Percentiles rank a stretch among this genome's conserved stretches.
These are phyloP conservation scores for Bretschneidera sinensis DNA, from an alignment of 345 rosid species.

Conservation along the genomic window DNA sequence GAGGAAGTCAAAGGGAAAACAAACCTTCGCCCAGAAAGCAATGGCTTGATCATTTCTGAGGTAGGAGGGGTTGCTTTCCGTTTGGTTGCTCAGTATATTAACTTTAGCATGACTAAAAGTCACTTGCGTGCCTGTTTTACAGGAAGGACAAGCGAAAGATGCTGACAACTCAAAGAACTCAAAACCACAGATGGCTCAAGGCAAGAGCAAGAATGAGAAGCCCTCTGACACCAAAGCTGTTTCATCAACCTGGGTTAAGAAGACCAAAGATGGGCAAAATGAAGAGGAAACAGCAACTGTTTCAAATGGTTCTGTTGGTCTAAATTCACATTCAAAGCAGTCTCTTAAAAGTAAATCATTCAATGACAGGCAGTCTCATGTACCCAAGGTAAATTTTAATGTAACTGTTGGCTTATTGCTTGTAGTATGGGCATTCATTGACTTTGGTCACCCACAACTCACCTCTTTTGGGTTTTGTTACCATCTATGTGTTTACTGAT, in stretches of 20 bases:
- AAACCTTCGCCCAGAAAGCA: constrained; percentile 21
- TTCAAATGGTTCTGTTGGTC: constrained; percentile 54
- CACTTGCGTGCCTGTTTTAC: constrained; percentile 4
- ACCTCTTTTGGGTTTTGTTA: constrained; percentile 1
- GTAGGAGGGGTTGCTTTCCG: constrained; percentile 24
- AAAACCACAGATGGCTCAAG: constrained; percentile 37
- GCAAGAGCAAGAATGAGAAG: constrained; percentile 52
- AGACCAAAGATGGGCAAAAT: constrained; percentile 39
- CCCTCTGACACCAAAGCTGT: constrained; percentile 30
- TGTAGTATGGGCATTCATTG: neutral
- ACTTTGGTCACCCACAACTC: neutral
- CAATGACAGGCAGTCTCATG: constrained; percentile 41
- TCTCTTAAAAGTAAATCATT: constrained; percentile 47
- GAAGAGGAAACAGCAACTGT: constrained; percentile 25
- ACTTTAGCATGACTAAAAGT: constrained; percentile 3
- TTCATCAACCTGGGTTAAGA: constrained; percentile 40
- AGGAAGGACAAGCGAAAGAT: constrained; percentile 46
- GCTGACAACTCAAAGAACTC: constrained; percentile 28
- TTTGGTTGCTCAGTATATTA: constrained; percentile 1
- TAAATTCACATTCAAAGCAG: constrained; percentile 34
- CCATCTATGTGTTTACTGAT: constrained; percentile 23
- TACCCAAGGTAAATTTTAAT: constrained; percentile 40
- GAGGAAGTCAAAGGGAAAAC: constrained; percentile 23
- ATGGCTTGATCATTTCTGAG: constrained; percentile 36
- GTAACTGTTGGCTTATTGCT: constrained; percentile 1